Conservation (phyloP, 257 asterid genomes). For the Penstemon newberryi region DNA sequence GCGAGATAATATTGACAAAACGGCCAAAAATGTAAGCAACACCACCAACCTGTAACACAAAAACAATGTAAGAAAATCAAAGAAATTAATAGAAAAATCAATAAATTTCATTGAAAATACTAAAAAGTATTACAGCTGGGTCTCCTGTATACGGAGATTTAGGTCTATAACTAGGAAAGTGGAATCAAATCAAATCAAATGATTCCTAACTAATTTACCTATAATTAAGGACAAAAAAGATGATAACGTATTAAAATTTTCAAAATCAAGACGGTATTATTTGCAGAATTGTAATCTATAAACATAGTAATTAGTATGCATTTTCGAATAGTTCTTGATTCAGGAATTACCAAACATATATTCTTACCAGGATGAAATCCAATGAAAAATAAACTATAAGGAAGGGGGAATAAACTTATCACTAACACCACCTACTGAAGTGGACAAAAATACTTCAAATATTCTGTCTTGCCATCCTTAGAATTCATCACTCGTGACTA, state of each 20-base stretch:
- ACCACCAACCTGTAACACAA: constrained; percentile 58
- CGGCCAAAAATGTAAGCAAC: constrained; percentile 51
- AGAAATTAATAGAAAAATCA: no score
- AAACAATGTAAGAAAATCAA: neutral
- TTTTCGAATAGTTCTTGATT: constrained; percentile 14
- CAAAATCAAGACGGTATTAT: constrained; percentile 22
- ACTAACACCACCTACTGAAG: constrained; percentile 19
- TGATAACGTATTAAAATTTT: constrained; percentile 19
- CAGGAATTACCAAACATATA: constrained; percentile 14
- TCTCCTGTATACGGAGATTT: no score
- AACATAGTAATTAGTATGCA: constrained; percentile 15
- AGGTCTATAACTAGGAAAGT: no score
- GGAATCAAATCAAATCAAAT: no score
- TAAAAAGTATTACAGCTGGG: no score
- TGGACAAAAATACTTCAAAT: constrained; percentile 9
- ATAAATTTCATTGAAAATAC: no score
- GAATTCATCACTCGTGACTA: neutral
- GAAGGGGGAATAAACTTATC: neutral
- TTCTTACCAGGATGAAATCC: neutral
- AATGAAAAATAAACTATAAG: neutral
- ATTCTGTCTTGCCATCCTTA: constrained; percentile 12
- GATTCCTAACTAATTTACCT: no score
- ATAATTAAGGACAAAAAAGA: no score
- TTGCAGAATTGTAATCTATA: neutral
- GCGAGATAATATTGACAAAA: constrained; percentile 54